Base-by-base conservation (phyloP, 176 grass and related monocot species). In the Hsuehochloa calcarea region DNA sequence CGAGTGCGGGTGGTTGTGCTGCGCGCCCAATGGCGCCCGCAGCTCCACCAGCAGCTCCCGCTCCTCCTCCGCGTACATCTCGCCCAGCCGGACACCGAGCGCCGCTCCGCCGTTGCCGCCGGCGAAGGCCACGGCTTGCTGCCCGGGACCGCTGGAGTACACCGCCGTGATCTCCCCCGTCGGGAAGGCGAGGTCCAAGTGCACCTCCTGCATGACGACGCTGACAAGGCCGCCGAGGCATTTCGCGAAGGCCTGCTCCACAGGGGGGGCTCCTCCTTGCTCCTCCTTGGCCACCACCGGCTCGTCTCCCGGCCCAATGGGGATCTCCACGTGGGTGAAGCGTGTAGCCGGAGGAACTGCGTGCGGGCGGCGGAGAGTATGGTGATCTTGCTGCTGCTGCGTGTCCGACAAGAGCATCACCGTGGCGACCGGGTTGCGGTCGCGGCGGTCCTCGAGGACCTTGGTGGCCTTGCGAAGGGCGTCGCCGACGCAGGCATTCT, bases 51-150 rank as follows among this genome's bases (percentile, higher is more conserved):
- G 89, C 75, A 99, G 86, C 87, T 99, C 91, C 20, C 86, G 87
- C 81, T 96, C 96, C 82, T 99, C 96, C 78, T 92, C 96, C 37
- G 96, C 85, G 70, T 94, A 96, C 83, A 99, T 92, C 76, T 99
- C 90, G 45, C 96, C 96, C 0, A 99, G 86, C 11, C 80, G 81
- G 11, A 98, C 55, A 27, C 47, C 52, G 25, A 60, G 46, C 14
- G 37, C 38, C 25, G 72, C 66, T 41, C 80, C 82, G 2, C 67
- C 75, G 14, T 40, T 55, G 13, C 83, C 51, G 55, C 65, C 92
- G 10, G 67, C 63, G 0, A 71, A 45, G 17, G 37, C 83, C 72
- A 83, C 86, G 31, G 80, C 84, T 75, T 80, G 86, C 90, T 93
- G 91, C 49, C 90, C 93, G 1, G 69, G 76, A 5, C 93, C 84